Base-by-base conservation (phyloP, 768 basidiomycete species). In the Russula compacta region DNA sequence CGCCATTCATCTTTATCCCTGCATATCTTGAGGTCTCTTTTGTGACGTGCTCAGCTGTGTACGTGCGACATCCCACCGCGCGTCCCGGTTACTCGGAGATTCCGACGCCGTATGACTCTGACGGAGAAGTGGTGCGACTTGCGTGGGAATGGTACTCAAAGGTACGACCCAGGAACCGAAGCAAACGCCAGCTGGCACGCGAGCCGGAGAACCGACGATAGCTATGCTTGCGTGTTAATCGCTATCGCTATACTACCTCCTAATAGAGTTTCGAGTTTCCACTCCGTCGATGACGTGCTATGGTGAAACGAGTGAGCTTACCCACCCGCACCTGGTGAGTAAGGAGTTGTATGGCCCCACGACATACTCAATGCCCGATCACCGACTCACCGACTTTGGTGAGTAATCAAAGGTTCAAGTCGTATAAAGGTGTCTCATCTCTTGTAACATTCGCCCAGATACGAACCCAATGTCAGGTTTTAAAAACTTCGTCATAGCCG, bases 81-180 rank as follows among this genome's bases (percentile, higher is more conserved):
- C 84, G 93, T n/a, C 92, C 94, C 0, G 90, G 90, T 6, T 94
- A 95, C 74, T 91, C 88, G 15, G 97, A 99, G 73, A 88, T 99
- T 40, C 92, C 95, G 6, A 91, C 90, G 4, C 97, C 97, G 2
- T 98, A 89, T 72, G 92, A 95, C 64, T 94, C 97, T 0, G 95
- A 97, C 68, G 97, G 97, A 17, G 90, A 95, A 65, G 79, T 97
- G 12, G 81, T 98, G 63, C 85, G 92, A 59, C 81, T 92, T 60
- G 87, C 92, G 3, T 99, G 97, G 97, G 95, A 95, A 74, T 98
- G 92, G 91, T 97, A 93, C 69, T 80, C 84, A 62, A 78, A 84
- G 72, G 77, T 82, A 53, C 79, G 89, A 32, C 83, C 88, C 3
- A 74, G 87, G 65, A 78, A 87, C 52, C 56, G 65, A 60, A 66